Conservation (phyloP, 495 filamentous ascomycete species). For the Penicillium chermesinum region DNA sequence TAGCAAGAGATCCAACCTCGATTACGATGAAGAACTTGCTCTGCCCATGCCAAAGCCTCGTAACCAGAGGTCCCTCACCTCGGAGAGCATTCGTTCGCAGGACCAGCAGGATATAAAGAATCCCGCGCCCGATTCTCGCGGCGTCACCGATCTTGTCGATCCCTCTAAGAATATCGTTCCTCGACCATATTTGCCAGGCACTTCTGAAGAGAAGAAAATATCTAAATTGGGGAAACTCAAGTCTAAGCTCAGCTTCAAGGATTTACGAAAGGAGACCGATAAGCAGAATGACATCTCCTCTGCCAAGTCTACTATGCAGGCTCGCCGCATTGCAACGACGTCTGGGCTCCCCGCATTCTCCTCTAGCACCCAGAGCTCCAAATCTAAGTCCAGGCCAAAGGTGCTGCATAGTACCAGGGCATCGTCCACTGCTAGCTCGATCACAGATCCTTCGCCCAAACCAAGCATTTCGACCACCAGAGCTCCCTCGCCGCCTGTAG, state of each 20-base stretch:
- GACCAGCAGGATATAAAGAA: not conserved
- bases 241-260: conserved; percentile 33
- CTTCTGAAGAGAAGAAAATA: conserved; percentile 20
- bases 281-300: conserved; percentile 12
- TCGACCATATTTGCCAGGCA: not conserved
- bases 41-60: conserved; percentile 30
- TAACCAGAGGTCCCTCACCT: not conserved
- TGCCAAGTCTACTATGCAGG: not conserved
- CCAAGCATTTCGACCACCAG: conserved; percentile 2
- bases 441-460: not conserved
- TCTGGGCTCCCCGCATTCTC: not conserved
- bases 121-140: conserved; percentile 11
- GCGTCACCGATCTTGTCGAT: conserved; percentile 13
- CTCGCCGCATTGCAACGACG: not conserved
- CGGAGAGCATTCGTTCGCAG: not conserved
- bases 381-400: not conserved
- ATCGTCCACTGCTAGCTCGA: not conserved
- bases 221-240: conserved; percentile 23
- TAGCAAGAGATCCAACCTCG: conserved; percentile 18
- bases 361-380: not conserved
- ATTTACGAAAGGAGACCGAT: conserved; percentile 25
- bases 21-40: conserved; percentile 28
- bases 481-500: conserved; percentile 8
- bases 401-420: not conserved
- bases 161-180: not conserved